A percentile compares a stretch with the other conserved stretches of the same genome.
Evolutionary conservation across 371 early-diverging fungal genomes (phyloP).

Genomic region (Mortierella sp.): DNA sequence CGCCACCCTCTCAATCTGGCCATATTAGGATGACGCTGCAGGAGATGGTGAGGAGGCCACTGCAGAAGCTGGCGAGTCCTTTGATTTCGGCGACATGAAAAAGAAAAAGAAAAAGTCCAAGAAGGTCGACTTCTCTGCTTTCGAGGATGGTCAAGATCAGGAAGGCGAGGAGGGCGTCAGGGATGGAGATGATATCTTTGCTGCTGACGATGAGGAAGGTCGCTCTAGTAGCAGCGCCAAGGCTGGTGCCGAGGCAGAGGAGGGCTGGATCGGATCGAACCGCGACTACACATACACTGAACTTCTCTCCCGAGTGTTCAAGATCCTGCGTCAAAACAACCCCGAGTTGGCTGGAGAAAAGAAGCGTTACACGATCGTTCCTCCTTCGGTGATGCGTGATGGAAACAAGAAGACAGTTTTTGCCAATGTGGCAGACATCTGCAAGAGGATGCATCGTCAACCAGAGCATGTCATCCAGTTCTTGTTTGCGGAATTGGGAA

Average conservation of each 20-base stretch:
- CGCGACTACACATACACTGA: slow-evolving; percentile 96
- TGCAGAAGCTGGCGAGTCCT: slow-evolving; percentile 63
- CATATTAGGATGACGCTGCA: slow-evolving; percentile 55
- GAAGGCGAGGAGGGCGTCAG: slow-evolving; percentile 58
- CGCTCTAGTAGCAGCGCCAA: slow-evolving; percentile 66
- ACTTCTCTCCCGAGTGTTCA: slow-evolving; percentile 94
- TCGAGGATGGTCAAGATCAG: slow-evolving; percentile 78
- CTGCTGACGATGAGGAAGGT: slow-evolving; percentile 68
- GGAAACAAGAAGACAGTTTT: slow-evolving; percentile 97
- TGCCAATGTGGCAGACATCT: slow-evolving; percentile 95
- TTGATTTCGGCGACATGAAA: slow-evolving; percentile 85
- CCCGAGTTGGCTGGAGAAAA: slow-evolving; percentile 94
- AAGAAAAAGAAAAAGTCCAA: slow-evolving; percentile 94
- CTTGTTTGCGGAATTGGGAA: slow-evolving; percentile 98
- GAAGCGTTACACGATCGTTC: slow-evolving; percentile 92
- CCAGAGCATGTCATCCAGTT: slow-evolving; percentile 98
- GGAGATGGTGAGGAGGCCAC: slow-evolving; percentile 59
- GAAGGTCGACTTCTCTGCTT: slow-evolving; percentile 89
- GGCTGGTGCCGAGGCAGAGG: slow-evolving; percentile 61
- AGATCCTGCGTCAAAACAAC: slow-evolving; percentile 93
- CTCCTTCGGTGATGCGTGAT: slow-evolving; percentile 93
- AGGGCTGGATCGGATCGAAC: slow-evolving; percentile 89
- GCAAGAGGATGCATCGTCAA: slow-evolving; percentile 94
- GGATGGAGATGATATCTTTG: slow-evolving; percentile 55
- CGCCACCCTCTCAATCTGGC: no score